Base-by-base conservation (phyloP, 306 rosid genomes). In the Heteromeles arbutifolia region DNA sequence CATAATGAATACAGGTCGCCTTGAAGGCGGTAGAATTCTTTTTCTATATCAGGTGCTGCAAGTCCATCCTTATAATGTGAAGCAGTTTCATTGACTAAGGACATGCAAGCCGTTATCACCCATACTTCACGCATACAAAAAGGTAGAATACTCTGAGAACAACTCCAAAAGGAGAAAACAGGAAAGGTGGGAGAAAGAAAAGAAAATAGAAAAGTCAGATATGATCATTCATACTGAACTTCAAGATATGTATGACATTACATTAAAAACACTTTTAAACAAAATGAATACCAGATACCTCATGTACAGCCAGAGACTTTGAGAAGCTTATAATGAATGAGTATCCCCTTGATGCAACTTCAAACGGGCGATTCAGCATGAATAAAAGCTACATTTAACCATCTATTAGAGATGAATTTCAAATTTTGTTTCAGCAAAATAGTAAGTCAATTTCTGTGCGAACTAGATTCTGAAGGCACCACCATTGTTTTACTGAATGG, bases 81-180 rank as follows among this genome's bases (percentile, higher is more conserved):
- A 81, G 86, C 84, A 73, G 90, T 90, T 79, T 92, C 92, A 69
- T 88, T 78, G 84, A 89, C 84, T 74, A 95, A 83, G 69, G 91
- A 88, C 85, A 87, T 66, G 89, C 97, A 92, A 83, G 98, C 96
- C 70, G 97, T 90, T 80, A 90, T 81, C 73, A 89, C 93, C 99
- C 98, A 95, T 72, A 92, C 90, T 89, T 95, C 98, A 74, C 98
- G 97, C 98, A 88, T 88, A 72, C 97, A 95, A 82, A 90, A 95
- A 37, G 99, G 98, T 18, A 92, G 87, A 81, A 83, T 87, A 81
- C 77, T 88, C 99, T 95, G 96, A 67, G 76, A 88, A 81, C 82
- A 92, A 84, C 72, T 73, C 80, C 77, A 65, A 66, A 81, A 82
- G 77, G 78, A 81, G 67, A 80, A 74, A 83, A 79, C 52, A 68